Conservation (phyloP, 108 stramenopile genomes). For the Nitzschia inconspicua region DNA sequence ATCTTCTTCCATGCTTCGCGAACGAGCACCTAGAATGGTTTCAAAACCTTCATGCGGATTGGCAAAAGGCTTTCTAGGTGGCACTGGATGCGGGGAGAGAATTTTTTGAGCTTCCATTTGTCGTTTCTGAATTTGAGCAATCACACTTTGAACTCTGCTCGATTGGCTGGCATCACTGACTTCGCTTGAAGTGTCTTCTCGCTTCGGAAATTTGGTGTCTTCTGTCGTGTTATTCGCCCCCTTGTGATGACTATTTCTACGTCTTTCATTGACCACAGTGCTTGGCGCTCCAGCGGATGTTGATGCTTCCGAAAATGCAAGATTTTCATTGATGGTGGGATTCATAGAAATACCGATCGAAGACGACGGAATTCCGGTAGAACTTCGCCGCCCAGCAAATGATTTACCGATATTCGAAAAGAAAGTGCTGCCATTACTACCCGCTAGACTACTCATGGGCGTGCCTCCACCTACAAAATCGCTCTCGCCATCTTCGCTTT, state of each 20-base stretch:
- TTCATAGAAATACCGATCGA: not conserved
- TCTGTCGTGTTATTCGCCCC: not conserved
- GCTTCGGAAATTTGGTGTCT: no score
- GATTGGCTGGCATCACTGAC: no score
- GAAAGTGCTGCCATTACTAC: slow-evolving; percentile 30
- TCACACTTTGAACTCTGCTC: no score
- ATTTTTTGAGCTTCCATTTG: no score
- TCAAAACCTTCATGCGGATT: not conserved
- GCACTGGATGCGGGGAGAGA: no score
- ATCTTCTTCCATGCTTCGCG: not conserved
- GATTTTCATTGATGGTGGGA: not conserved
- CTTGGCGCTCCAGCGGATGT: not conserved
- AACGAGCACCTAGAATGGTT: not conserved
- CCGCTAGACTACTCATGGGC: slow-evolving; percentile 24
- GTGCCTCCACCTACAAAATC: slow-evolving; percentile 9
- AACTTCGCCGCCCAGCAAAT: slow-evolving; percentile 4
- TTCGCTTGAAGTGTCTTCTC: no score
- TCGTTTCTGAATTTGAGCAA: no score
- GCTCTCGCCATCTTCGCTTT: not conserved
- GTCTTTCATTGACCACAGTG: no score
- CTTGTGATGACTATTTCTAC: not conserved
- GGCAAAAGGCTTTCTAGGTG: no score
- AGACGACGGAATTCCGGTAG: slow-evolving; percentile 5
- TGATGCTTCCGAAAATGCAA: not conserved
- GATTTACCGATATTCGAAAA: slow-evolving; percentile 11